phyloP scores from a whole-genome alignment of 73 alveolate species.

The Durusdinium trenchii region DNA sequence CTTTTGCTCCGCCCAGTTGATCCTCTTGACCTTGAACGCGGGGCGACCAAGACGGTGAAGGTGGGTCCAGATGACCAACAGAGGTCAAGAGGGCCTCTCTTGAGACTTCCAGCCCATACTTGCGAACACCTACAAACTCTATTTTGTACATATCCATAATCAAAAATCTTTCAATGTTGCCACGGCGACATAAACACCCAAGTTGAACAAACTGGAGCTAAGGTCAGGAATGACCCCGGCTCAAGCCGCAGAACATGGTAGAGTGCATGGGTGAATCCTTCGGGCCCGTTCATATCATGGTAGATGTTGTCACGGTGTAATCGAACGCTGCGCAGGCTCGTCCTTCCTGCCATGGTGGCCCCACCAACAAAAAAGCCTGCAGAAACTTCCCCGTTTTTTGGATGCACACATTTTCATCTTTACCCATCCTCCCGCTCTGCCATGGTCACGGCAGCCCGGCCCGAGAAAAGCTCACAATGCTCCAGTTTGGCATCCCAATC shows the following conservation, averaged over 20 bases:
- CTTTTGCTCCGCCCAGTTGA: not conserved
- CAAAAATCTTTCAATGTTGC: not conserved
- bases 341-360: not conserved
- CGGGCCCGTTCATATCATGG: not conserved
- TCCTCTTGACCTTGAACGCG: not conserved
- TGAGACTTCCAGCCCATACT: no score
- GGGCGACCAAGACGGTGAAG: no score
- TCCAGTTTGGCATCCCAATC: not conserved
- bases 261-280: not conserved
- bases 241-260: not conserved
- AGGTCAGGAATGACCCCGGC: not conserved
- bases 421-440: not conserved
- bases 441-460: not conserved
- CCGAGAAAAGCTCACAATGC: conserved; percentile 2
- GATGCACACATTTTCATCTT: not conserved
- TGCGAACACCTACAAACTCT: no score
- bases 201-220: not conserved
- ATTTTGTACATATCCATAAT: no score
- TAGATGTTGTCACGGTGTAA: not conserved
- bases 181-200: conserved; percentile 12
- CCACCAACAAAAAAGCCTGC: no score
- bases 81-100: no score
- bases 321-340: not conserved
- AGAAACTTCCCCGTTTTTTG: no score
- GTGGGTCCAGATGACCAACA: no score